Conservation (phyloP, 202 grass and related monocot genomes). For the Digitaria exilis region DNA sequence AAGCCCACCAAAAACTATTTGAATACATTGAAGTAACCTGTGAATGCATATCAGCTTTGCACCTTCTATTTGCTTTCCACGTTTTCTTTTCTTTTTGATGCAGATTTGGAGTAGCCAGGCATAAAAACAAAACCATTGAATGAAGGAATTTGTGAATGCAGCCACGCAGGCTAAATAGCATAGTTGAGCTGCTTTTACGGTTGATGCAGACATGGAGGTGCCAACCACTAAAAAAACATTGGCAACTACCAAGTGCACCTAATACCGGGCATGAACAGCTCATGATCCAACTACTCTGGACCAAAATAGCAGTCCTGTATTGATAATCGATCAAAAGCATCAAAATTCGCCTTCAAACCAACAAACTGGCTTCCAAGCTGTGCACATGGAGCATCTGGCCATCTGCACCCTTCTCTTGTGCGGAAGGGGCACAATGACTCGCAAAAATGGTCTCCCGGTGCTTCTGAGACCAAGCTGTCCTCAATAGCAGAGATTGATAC, state of each 20-base stretch:
- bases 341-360: slow-evolving; percentile 92
- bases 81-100: slow-evolving; percentile 25
- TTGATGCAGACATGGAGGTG: slow-evolving; percentile 15
- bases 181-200: neutral
- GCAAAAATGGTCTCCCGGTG: slow-evolving; percentile 55
- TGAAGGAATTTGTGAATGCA: slow-evolving; percentile 14
- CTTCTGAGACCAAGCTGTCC: slow-evolving; percentile 57
- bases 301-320: slow-evolving; percentile 89
- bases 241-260: slow-evolving; percentile 32
- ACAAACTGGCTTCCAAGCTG: slow-evolving; percentile 93
- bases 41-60: slow-evolving; percentile 3
- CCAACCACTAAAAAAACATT: slow-evolving; percentile 39
- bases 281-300: slow-evolving; percentile 50
- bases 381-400: slow-evolving; percentile 85
- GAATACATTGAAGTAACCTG: neutral
- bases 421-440: slow-evolving; percentile 80
- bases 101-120: slow-evolving; percentile 23
- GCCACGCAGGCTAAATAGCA: neutral
- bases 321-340: slow-evolving; percentile 83
- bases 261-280: neutral
- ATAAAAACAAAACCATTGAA: slow-evolving; percentile 13
- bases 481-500: slow-evolving; percentile 86
- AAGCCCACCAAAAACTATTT: neutral
- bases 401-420: slow-evolving; percentile 85
- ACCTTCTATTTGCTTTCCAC: slow-evolving; percentile 30